A percentile compares a stretch with the other conserved stretches of the same genome.
Evolutionary conservation across 2,329 filamentous ascomycete genomes (phyloP).

Genomic region (Didymella lethalis): DNA sequence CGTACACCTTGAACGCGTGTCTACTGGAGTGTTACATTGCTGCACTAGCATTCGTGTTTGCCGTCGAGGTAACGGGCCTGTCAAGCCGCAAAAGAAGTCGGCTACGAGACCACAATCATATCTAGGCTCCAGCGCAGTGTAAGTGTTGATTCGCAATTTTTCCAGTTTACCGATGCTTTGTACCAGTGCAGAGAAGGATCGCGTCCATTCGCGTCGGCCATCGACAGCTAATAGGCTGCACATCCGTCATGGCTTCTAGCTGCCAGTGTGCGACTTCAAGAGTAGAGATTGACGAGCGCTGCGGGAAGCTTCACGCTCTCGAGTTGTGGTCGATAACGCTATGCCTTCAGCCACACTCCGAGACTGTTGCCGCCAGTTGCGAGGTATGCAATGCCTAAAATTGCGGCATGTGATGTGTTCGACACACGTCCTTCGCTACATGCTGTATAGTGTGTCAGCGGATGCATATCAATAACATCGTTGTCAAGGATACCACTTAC

Average conservation of each 20-base stretch:
- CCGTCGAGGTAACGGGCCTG: neutral
- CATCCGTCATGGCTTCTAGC: neutral
- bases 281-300: neutral
- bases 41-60: neutral
- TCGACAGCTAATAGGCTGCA: neutral
- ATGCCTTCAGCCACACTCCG: neutral
- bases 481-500: too few species aligned
- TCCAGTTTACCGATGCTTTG: neutral
- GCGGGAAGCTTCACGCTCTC: neutral
- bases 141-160: too few species aligned
- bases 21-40: neutral
- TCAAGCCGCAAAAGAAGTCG: neutral
- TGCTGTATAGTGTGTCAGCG: too few species aligned
- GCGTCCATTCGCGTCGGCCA: neutral
- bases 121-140: too few species aligned
- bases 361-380: too few species aligned
- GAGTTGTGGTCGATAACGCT: too few species aligned
- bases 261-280: neutral
- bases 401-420: too few species aligned
- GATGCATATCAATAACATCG: too few species aligned
- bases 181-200: neutral
- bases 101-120: too few species aligned
- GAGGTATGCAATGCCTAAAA: too few species aligned
- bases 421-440: too few species aligned
- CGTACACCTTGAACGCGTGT: neutral